Evolutionary conservation across 768 basidiomycete species (phyloP), one percentile per base, ranked within the genome.

Genomic region (Nidula microcarpa): DNA sequence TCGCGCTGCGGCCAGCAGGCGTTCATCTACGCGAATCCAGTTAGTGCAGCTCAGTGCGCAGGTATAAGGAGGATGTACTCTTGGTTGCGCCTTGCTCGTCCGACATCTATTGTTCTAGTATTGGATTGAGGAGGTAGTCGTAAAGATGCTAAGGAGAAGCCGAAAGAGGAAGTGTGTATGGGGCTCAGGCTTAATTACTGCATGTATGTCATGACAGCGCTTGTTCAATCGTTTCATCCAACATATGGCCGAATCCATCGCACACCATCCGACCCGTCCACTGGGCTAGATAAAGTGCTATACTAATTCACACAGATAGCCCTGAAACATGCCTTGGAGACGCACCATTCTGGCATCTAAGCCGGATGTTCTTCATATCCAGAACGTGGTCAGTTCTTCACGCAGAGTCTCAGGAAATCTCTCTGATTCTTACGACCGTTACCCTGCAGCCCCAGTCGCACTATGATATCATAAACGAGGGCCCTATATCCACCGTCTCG

Each of bases 1-100:
- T 61, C 88, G 81, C 33, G 89, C 91, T 8, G 89, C 90, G 32
- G 81, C 81, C 33, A 92, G 70, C 36, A 93, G 73, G 50, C 81
- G 75, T 68, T 89, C 85, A 64, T 90, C 90, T 92, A 13, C n/a
- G n/a, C n/a, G n/a, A n/a, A 2, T 36, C 14, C 46, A 13, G 11
- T 6, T 46, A 35, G n/a, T 4, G 46, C 34, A 52, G 33, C 13
- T 34, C 44, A 33, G 49, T 36, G 52, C 3, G 18, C 43, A 8
- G 30, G 14, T 16, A 55, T 6, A 50, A 6, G 30, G 55, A 49
- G 43, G 44, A 66, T 65, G 41, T 52, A 73, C 72, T 68, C 53
- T 68, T 68, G 52, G 55, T 63, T 47, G 68, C 68, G 36, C 68
- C 68, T 8, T 39, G 8, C 9, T 8, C n/a, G 8, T 39, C 37